These are phyloP conservation scores for Citrus sp. DNA, from an alignment of 345 rosid genomes.

Conservation along the genomic window DNA sequence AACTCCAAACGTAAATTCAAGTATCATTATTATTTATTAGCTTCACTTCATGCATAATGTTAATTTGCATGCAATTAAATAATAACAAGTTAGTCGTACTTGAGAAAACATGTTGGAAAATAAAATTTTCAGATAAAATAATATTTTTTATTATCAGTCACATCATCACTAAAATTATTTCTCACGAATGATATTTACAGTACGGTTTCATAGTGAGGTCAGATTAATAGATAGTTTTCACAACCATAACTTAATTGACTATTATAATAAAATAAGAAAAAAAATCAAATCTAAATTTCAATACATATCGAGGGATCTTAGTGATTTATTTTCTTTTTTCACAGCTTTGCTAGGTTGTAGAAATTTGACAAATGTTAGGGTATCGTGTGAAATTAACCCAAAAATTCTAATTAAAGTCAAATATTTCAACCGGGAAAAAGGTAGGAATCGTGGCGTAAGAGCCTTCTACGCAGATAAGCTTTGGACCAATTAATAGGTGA, in stretches of 20 bases:
- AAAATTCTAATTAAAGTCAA: background rate
- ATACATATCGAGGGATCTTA: background rate
- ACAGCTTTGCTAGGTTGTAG: background rate
- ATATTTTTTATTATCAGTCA: too few species aligned
- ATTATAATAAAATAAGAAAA: background rate
- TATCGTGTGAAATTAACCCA: background rate
- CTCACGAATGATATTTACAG: too few species aligned
- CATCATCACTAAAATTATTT: too few species aligned
- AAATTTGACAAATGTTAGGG: background rate
- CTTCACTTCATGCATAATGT: too few species aligned
- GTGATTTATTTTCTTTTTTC: background rate
- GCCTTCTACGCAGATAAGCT: background rate
- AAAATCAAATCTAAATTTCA: background rate
- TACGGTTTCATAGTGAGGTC: background rate
- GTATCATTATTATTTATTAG: background rate
- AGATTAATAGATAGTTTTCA: background rate
- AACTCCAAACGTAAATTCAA: background rate
- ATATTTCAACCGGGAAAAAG: background rate
- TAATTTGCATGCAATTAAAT: background rate
- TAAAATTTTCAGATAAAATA: too few species aligned
- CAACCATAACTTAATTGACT: background rate
- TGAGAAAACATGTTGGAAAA: accelerated
- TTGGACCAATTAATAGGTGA: background rate
- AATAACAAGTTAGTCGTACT: background rate
- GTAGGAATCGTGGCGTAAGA: background rate